These are phyloP conservation scores for Cardiospermum halicacabum DNA, from an alignment of 345 rosid genomes.

Conservation along the genomic window DNA sequence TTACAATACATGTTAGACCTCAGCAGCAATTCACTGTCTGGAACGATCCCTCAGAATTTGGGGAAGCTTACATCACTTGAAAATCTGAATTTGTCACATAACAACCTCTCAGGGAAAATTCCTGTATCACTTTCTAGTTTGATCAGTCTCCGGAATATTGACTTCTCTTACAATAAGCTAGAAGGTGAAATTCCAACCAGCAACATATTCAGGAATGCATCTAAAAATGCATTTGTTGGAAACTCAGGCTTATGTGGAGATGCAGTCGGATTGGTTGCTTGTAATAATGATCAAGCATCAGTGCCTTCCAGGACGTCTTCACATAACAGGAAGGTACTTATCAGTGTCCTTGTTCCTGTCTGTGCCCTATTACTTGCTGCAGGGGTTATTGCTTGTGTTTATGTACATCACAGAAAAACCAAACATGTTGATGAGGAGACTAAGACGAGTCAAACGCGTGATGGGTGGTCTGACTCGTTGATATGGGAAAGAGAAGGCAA, in stretches of 20 bases:
- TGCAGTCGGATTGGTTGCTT: constrained; percentile 34
- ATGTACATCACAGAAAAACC: constrained; percentile 11
- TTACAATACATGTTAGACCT: constrained; percentile 49
- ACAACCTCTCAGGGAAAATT: constrained; percentile 47
- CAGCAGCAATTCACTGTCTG: constrained; percentile 61
- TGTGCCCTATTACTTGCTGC: constrained; percentile 22
- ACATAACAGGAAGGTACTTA: constrained; percentile 22
- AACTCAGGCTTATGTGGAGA: constrained; percentile 65
- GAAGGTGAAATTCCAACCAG: constrained; percentile 44
- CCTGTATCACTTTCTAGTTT: constrained; percentile 42
- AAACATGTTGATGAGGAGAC: constrained; percentile 30
- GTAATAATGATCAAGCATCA: constrained; percentile 15
- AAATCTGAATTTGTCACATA: constrained; percentile 50
- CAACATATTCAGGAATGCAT: constrained; percentile 36
- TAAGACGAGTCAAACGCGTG: neutral
- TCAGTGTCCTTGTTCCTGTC: constrained; percentile 38
- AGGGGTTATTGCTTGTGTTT: constrained; percentile 6
- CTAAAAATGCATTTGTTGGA: constrained; percentile 33
- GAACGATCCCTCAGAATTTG: constrained; percentile 41
- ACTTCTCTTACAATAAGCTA: constrained; percentile 56
- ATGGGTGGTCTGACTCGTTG: constrained; percentile 24
- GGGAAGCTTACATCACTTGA: constrained; percentile 37
- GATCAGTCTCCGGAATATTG: constrained; percentile 39
- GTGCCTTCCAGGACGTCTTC: constrained; percentile 19
- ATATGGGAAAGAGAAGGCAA: constrained; percentile 58